Evolutionary conservation across 2,329 filamentous ascomycete species (phyloP), one percentile per base, ranked within the genome.

Genomic region (Fusarium sororula): DNA sequence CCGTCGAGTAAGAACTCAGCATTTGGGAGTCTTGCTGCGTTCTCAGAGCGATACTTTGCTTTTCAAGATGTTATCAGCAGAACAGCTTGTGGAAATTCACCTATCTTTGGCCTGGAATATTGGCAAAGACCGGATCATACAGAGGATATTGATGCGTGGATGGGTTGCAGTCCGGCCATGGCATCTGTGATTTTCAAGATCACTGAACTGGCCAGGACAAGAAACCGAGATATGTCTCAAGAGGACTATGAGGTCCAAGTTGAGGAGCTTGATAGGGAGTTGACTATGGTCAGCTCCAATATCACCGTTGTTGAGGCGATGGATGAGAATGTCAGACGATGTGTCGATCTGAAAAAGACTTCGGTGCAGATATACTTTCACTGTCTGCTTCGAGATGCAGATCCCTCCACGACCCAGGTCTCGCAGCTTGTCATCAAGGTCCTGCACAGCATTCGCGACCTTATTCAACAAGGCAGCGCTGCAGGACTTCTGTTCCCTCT

Each of bases 61-160:
- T 87, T 86, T 20, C 86, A 87, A 66, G 86, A 87, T 66, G 84
- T 86, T 22, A 87, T 87, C 69, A 85, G 86, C 35, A 82, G 85
- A 39, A 87, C 86, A 0, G 86, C 86, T 1, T 87, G 85, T 58
- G 85, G 84, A 6, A 83, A 86, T 17, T 82, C 84, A 14, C 83
- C 85, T 0, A 77, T 85, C 0, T 87, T 87, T 51, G 85, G 84
- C 5, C 80, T 79, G 37, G 85, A 87, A 56, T 87, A 86, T 64
- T 87, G 86, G 86, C 79, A 81, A 30, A 79, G 68, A 6, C 61
- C 71, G 2, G 67, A 70, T 28, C 72, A 73, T 1, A 51, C 69
- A 0, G 56, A 61, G 2, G 66, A 80, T 5, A 64, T 68, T 2
- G 82, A 84, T 44, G 82, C 85, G 1, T 87, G 85, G 86, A 85